Conservation (phyloP, 768 basidiomycete genomes). For the Pisolithus marmoratus region DNA sequence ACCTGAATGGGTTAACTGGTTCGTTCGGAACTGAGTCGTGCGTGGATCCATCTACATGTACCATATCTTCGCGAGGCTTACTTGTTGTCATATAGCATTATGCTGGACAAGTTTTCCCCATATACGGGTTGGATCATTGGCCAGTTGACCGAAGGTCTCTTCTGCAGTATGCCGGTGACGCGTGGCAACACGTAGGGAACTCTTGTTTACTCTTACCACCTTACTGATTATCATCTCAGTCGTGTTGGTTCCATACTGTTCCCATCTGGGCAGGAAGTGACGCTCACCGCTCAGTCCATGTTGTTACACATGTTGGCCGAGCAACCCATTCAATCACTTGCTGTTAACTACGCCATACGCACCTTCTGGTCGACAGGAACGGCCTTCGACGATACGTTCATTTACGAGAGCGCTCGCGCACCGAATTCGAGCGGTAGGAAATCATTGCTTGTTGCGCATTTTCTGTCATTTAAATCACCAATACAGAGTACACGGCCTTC, state of each 20-base stretch:
- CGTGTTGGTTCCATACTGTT: slow-evolving; percentile 6
- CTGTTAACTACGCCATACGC: slow-evolving; percentile 7
- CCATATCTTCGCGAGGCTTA: no score
- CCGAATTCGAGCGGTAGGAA: slow-evolving; percentile 8
- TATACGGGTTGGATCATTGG: slow-evolving; percentile 6
- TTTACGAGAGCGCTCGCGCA: slow-evolving; percentile 5
- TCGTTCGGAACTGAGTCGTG: slow-evolving; percentile 5
- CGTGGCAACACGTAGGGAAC: slow-evolving; percentile 3
- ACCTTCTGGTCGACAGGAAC: not conserved
- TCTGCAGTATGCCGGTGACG: slow-evolving; percentile 8
- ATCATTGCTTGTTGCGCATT: not conserved
- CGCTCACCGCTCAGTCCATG: slow-evolving; percentile 3
- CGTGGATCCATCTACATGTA: not conserved
- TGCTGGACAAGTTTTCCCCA: slow-evolving; percentile 7
- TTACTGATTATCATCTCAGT: not conserved
- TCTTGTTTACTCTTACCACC: not conserved
- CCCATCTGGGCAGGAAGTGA: slow-evolving; percentile 8
- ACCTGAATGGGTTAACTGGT: slow-evolving; percentile 4
- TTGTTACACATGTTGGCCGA: slow-evolving; percentile 11
- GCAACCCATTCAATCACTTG: slow-evolving; percentile 6
- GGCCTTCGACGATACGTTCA: slow-evolving; percentile 1
- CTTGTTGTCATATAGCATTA: not conserved
- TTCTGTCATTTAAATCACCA: not conserved
- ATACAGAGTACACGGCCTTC: slow-evolving; percentile 3
- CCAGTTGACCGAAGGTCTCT: slow-evolving; percentile 8